Conservation (phyloP, 176 grass and related monocot genomes). For the Secale cereale region DNA sequence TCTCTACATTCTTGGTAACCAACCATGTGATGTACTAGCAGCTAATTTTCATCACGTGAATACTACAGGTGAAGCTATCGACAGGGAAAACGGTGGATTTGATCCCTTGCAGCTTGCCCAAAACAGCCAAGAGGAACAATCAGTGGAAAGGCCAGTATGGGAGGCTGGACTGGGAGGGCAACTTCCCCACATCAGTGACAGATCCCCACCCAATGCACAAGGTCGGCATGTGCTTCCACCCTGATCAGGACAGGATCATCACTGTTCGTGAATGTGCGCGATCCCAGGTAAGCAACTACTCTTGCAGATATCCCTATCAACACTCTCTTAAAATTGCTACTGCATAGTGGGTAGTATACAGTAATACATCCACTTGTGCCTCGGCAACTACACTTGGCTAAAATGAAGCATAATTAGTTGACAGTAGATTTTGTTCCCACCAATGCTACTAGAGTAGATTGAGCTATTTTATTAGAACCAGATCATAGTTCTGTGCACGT, state of each 20-base stretch:
- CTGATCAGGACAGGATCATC: constrained; percentile 79
- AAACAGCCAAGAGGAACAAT: constrained; percentile 79
- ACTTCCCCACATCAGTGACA: constrained; percentile 83
- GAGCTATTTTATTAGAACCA: neutral
- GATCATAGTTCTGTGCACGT: neutral
- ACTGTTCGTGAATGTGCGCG: constrained; percentile 81
- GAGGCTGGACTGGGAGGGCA: constrained; percentile 77
- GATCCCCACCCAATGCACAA: constrained; percentile 97
- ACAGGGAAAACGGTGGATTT: constrained; percentile 56
- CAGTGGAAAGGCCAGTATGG: constrained; percentile 77
- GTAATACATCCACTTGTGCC: neutral
- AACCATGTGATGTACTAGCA: neutral
- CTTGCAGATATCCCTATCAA: neutral
- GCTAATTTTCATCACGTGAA: neutral
- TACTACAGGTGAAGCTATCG: constrained; percentile 70
- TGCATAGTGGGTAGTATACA: neutral
- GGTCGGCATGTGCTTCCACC: constrained; percentile 95
- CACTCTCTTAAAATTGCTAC: neutral
- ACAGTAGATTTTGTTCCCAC: neutral
- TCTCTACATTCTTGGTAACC: neutral
- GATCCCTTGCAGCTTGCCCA: constrained; percentile 74
- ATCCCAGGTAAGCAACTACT: constrained; percentile 53
- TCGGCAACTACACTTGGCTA: neutral
- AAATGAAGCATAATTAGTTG: neutral
- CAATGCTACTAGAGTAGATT: neutral